Percentiles rank a stretch among this genome's conserved stretches.
Evolutionary conservation across 164 flowering plant species (phyloP).

Genomic region (Sextonia rubra): DNA sequence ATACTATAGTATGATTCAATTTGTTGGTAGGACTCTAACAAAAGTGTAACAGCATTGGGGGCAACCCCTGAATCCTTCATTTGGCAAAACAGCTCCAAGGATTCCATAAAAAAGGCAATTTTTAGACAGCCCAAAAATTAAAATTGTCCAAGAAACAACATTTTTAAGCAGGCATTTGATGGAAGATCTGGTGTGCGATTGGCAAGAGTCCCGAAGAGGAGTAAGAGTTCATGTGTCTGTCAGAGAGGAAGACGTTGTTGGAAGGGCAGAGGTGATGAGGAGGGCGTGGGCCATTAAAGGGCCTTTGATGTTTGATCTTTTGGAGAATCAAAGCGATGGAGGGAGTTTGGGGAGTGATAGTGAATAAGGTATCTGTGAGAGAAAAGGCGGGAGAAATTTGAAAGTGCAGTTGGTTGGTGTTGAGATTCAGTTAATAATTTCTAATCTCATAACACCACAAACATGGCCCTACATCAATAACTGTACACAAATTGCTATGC

Average conservation of each 20-base stretch:
- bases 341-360: slow-evolving; percentile 9
- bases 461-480: too few species aligned
- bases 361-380: background rate
- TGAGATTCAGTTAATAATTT: background rate
- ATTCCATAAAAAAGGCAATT: slow-evolving; percentile 16
- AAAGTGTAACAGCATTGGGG: slow-evolving; percentile 36
- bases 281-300: slow-evolving; percentile 31
- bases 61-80: slow-evolving; percentile 23
- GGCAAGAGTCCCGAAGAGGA: slow-evolving; percentile 17
- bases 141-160: slow-evolving; percentile 40
- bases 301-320: slow-evolving; percentile 16
- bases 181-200: slow-evolving; percentile 22
- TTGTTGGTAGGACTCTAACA: slow-evolving; percentile 17
- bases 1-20: too few species aligned
- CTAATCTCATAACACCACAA: too few species aligned
- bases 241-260: slow-evolving; percentile 26
- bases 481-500: too few species aligned
- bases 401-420: background rate
- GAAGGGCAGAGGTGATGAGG: slow-evolving; percentile 28
- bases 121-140: slow-evolving; percentile 33
- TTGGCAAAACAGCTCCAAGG: slow-evolving; percentile 22
- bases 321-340: slow-evolving; percentile 27
- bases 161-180: slow-evolving; percentile 21
- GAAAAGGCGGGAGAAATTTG: background rate
- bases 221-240: slow-evolving; percentile 32